Evolutionary conservation across 192 early-diverging fungal genomes (phyloP), one percentile per base, ranked within the genome.

Genomic region (Ramicandelaber brevisporus): DNA sequence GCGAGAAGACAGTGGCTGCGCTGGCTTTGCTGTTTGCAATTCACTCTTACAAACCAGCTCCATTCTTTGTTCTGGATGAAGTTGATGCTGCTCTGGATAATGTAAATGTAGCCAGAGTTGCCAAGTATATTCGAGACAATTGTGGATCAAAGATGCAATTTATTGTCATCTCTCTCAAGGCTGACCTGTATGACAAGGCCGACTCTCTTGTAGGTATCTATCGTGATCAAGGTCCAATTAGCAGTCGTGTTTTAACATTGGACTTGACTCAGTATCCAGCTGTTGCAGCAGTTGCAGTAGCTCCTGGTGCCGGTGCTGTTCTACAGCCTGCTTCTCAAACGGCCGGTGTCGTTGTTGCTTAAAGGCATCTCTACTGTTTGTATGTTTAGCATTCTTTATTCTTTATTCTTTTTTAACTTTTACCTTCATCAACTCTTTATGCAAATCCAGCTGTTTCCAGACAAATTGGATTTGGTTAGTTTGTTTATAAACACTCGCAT

Each of bases 11-110:
- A 0, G 78, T 99, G 19, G 93, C 87, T 0, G 89, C 93, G 3
- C 55, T 99, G 23, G 93, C 89, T 1, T 49, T 99, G 21, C 60
- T 99, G 36, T 92, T 99, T 59, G 88, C 93, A 14, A 81, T 99
- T 41, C 89, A 90, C 46, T 70, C 74, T 11, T 88, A 68, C 66
- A 75, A 73, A 17, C 93, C 89, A 6, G 77, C 93, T 4, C 93
- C 93, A 2, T 99, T 99, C 57, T 99, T 99, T 73, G 84, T 99
- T 6, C 59, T 99, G 19, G 93, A 99, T 44, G 93, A 99, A 53
- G 86, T 99, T 5, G 93, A 99, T 50, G 93, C 93, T 3, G 93
- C 93, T 1, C 57, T 99, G 8, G 93, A 99, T 44, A 84, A 87
- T 48, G 67, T 83, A 29, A 99, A 99, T 36, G 93, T 99, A 5